Percentiles rank a stretch among this genome's conserved stretches.
phyloP scores from a whole-genome alignment of 306 rosid genomes.

The Inga laurina region DNA sequence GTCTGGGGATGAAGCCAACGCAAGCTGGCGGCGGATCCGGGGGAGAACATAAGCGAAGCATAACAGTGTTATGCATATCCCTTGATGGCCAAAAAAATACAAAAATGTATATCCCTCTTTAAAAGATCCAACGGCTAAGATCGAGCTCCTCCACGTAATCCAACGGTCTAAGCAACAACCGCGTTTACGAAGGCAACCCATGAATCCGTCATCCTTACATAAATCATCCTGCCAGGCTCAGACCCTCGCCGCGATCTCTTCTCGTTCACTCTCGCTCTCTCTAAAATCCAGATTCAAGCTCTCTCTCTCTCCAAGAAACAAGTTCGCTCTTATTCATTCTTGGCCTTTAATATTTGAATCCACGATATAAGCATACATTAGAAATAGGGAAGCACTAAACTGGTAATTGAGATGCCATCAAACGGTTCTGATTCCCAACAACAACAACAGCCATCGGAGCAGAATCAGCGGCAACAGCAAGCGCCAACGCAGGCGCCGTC shows the following conservation, averaged over 20 bases:
- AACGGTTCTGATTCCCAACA: conserved; percentile 81
- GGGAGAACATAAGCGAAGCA: conserved; percentile 10
- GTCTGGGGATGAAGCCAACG: conserved; percentile 13
- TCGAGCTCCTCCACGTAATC: conserved; percentile 37
- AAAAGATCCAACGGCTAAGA: conserved; percentile 45
- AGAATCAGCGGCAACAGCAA: conserved; percentile 30
- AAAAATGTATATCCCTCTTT: neutral
- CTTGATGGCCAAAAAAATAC: neutral
- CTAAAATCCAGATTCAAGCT: conserved; percentile 34
- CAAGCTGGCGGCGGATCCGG: conserved; percentile 70
- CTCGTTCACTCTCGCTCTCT: conserved; percentile 29
- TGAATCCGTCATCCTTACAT: conserved; percentile 63
- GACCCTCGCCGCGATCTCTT: conserved; percentile 50
- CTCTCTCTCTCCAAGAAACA: conserved; percentile 33
- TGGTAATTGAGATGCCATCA: conserved; percentile 64
- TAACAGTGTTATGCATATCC: conserved; percentile 31
- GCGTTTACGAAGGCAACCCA: conserved; percentile 64
- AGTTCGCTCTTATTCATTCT: neutral
- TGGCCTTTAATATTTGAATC: conserved; percentile 34
- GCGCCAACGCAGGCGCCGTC: conserved; percentile 26
- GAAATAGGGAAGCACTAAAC: neutral
- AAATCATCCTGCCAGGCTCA: conserved; percentile 38
- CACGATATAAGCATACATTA: neutral
- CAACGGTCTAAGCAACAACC: conserved; percentile 48
- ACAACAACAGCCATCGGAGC: conserved; percentile 33